Conservation (phyloP, 495 filamentous ascomycete species). For the Niebla homalea region DNA sequence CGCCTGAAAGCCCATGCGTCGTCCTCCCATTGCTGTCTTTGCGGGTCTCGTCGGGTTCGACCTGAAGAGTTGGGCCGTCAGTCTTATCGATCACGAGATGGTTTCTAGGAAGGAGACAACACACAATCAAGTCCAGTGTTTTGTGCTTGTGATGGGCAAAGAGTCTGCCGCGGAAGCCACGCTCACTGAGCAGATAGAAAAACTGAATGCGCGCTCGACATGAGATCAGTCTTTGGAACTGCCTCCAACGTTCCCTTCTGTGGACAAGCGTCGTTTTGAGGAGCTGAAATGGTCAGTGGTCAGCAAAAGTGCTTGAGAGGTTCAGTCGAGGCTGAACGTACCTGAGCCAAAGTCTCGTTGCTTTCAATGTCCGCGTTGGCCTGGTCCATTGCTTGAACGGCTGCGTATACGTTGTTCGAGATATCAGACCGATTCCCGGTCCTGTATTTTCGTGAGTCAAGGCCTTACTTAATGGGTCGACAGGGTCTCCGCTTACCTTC, state of each 20-base stretch:
- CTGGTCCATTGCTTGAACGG: conserved; percentile 27
- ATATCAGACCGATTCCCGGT: conserved; percentile 60
- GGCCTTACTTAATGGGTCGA: too few relatives aligned
- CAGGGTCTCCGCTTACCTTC: conserved; percentile 25
- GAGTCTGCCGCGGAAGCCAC: conserved; percentile 74
- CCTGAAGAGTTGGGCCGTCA: conserved; percentile 23
- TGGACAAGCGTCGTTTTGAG: conserved; percentile 54
- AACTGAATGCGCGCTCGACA: conserved; percentile 75
- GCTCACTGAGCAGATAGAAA: conserved; percentile 71
- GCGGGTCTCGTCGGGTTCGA: conserved; percentile 65
- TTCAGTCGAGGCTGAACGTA: conserved; percentile 15
- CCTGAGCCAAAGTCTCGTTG: conserved; percentile 39
- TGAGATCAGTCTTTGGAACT: conserved; percentile 73
- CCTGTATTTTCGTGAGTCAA: conserved; percentile 24
- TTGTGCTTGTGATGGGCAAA: conserved; percentile 61
- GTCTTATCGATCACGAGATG: background rate
- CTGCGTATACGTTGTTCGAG: conserved; percentile 32
- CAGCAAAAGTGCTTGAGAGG: conserved; percentile 4
- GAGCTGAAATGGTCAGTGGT: conserved; percentile 20
- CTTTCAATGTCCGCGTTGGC: conserved; percentile 35
- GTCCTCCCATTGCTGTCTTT: conserved; percentile 53
- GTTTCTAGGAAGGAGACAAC: conserved; percentile 1
- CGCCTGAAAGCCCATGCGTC: conserved; percentile 85
- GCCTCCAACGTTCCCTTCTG: conserved; percentile 61
- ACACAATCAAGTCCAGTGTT: conserved; percentile 61